Evolutionary conservation across 306 rosid species (phyloP), one percentile per base, ranked within the genome.

Genomic region (Gillenia trifoliata): DNA sequence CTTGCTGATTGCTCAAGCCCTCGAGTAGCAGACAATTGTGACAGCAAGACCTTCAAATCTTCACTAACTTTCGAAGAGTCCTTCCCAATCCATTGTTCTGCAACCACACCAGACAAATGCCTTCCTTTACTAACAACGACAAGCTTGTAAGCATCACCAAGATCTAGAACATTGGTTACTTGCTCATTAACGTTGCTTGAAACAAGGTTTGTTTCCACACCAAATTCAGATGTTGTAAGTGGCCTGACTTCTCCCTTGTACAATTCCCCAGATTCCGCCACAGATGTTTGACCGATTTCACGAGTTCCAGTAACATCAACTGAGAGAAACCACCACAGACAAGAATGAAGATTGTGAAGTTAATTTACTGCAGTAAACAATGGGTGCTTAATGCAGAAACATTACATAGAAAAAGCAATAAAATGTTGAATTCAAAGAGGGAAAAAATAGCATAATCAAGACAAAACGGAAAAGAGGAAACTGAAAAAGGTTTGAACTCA

Each of bases 101-200:
- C 82, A 76, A 90, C 89, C 73, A 56, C 74, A 40, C 92, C 91
- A 57, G 98, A 88, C 36, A 84, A 20, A 73, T 91, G 92, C 67
- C 83, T 85, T 81, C 92, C 92, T 86, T 77, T 73, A 73, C 80
- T 76, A 41, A 87, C 71, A 68, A 92, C 81, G 81, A 89, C 90
- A 60, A 90, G 83, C 77, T 87, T 95, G 84, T 95, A 95, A 82
- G 99, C 96, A 88, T 92, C 99, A 47, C 96, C 98, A 38, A 92
- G 90, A 76, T 95, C 98, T 81, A 95, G 78, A 66, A 70, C 77
- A 77, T 40, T 82, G 30, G 87, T 74, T 72, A 74, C 78, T 80
- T 87, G 88, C 73, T 82, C 93, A 83, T 77, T 81, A 72, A 38
- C 68, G 22, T 86, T 93, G 65, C 82, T 78, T 64, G 88, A 79